phyloP scores from a whole-genome alignment of 306 rosid genomes.

The Casuarina cunninghamiana region DNA sequence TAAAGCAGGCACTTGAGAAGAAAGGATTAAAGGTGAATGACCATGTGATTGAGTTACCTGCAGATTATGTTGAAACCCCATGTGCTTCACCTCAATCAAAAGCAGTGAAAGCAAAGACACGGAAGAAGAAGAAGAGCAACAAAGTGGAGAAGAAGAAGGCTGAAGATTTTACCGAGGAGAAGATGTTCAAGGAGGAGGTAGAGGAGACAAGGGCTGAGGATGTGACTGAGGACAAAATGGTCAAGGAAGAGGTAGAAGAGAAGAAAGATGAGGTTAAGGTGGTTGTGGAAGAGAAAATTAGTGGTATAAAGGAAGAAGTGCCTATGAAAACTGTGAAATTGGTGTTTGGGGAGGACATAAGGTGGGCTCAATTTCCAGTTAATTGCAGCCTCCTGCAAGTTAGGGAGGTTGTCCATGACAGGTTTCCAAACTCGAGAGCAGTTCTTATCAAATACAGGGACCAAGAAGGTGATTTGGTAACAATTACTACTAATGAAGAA shows the following conservation, averaged over 20 bases:
- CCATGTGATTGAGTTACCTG: constrained; percentile 63
- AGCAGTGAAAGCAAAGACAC: constrained; percentile 53
- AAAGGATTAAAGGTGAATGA: constrained; percentile 66
- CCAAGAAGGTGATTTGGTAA: constrained; percentile 86
- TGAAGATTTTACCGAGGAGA: constrained; percentile 31
- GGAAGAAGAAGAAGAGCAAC: constrained; percentile 61
- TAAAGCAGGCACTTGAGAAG: constrained; percentile 58
- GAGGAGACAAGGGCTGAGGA: constrained; percentile 23
- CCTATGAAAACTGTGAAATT: constrained; percentile 66
- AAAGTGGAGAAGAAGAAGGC: constrained; percentile 35
- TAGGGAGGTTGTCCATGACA: constrained; percentile 58
- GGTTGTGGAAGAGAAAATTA: constrained; percentile 62
- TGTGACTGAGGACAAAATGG: constrained; percentile 40
- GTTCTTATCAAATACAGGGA: constrained; percentile 85
- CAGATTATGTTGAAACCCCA: constrained; percentile 65
- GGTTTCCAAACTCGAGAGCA: constrained; percentile 66
- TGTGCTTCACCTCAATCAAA: constrained; percentile 28
- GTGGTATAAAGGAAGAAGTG: constrained; percentile 38
- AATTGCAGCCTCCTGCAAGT: constrained; percentile 74
- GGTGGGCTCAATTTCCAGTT: constrained; percentile 69
- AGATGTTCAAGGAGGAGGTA: constrained; percentile 42
- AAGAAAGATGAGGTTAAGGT: constrained; percentile 64
- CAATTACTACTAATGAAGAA: constrained; percentile 80
- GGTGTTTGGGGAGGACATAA: constrained; percentile 86
- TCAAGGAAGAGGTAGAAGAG: constrained; percentile 44